phyloP scores from a whole-genome alignment of 2,329 filamentous ascomycete species.

The Rhexocercosporidium sp. region DNA sequence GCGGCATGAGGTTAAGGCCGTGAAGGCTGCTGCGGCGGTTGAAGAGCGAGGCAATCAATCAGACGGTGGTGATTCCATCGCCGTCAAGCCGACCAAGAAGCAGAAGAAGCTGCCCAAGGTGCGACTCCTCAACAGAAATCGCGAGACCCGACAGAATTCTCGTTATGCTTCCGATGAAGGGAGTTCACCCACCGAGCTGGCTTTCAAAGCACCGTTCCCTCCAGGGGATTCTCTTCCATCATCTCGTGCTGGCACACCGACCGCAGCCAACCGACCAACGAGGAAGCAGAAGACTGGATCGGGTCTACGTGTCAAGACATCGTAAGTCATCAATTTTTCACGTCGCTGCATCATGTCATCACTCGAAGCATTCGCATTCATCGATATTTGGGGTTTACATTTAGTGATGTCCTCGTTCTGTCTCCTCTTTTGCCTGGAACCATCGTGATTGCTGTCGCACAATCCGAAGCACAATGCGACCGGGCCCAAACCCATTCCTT shows the following conservation, averaged over 20 bases:
- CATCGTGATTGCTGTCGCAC: conserved; percentile 34
- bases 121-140: conserved; percentile 35
- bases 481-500: conserved; percentile 12
- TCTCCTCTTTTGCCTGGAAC: conserved; percentile 28
- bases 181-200: conserved; percentile 57
- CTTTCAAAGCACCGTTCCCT: conserved; percentile 51
- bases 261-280: conserved; percentile 53
- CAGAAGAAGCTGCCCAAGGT: conserved; percentile 29
- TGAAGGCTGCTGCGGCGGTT: neutral
- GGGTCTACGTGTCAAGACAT: conserved; percentile 65
- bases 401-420: conserved; percentile 18
- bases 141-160: conserved; percentile 25
- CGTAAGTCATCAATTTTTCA: conserved; percentile 57
- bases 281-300: conserved; percentile 67
- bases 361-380: conserved; percentile 1
- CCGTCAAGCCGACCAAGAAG: conserved; percentile 20
- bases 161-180: conserved; percentile 58
- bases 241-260: conserved; percentile 67
- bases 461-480: conserved; percentile 28
- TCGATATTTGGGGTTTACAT: conserved; percentile 21
- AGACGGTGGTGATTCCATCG: conserved; percentile 35
- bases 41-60: conserved; percentile 30
- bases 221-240: conserved; percentile 51
- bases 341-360: conserved; percentile 22
- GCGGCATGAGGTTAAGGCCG: conserved; percentile 29